Percentiles rank a stretch among this genome's conserved stretches.
Conservation (phyloP, 2,329 filamentous ascomycete genomes). For the Phoma sp. region DNA sequence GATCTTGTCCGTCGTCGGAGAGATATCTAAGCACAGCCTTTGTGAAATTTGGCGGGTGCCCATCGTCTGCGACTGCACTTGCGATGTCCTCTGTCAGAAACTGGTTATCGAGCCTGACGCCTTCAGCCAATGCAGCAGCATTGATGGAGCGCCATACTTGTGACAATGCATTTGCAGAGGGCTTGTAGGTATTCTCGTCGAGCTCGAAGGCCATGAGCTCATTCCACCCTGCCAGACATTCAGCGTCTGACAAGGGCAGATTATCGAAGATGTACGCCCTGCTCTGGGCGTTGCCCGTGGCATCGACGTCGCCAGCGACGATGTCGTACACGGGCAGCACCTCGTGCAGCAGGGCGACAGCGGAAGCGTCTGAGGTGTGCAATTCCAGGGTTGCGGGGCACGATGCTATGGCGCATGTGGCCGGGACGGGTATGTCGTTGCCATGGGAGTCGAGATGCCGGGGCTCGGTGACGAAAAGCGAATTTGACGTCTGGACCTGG, state of each 20-base stretch:
- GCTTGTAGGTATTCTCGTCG: slow-evolving; percentile 50
- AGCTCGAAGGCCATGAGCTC: slow-evolving; percentile 61
- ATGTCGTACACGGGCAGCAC: slow-evolving; percentile 49
- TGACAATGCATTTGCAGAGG: slow-evolving; percentile 55
- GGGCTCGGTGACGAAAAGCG: slow-evolving; percentile 61
- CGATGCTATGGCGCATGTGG: slow-evolving; percentile 52
- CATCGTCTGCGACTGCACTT: slow-evolving; percentile 43
- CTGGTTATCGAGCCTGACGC: slow-evolving; percentile 47
- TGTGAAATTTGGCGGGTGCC: slow-evolving; percentile 47
- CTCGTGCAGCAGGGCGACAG: slow-evolving; percentile 45
- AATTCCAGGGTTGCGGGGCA: slow-evolving; percentile 54
- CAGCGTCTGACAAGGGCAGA: slow-evolving; percentile 58
- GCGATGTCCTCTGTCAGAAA: slow-evolving; percentile 45
- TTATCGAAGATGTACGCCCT: slow-evolving; percentile 54
- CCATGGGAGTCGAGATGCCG: slow-evolving; percentile 44
- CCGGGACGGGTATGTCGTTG: slow-evolving; percentile 41
- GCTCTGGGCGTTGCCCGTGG: slow-evolving; percentile 35
- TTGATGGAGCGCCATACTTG: slow-evolving; percentile 57
- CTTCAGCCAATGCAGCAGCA: slow-evolving; percentile 49
- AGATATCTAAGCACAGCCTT: slow-evolving; percentile 47
- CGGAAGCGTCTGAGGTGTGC: slow-evolving; percentile 42
- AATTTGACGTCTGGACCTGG: slow-evolving; percentile 71
- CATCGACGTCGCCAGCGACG: slow-evolving; percentile 34
- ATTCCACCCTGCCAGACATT: slow-evolving; percentile 59
- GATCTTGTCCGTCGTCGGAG: slow-evolving; percentile 33